Base-by-base conservation (phyloP, 2,329 filamentous ascomycete genomes). In the Zarea fungicola region DNA sequence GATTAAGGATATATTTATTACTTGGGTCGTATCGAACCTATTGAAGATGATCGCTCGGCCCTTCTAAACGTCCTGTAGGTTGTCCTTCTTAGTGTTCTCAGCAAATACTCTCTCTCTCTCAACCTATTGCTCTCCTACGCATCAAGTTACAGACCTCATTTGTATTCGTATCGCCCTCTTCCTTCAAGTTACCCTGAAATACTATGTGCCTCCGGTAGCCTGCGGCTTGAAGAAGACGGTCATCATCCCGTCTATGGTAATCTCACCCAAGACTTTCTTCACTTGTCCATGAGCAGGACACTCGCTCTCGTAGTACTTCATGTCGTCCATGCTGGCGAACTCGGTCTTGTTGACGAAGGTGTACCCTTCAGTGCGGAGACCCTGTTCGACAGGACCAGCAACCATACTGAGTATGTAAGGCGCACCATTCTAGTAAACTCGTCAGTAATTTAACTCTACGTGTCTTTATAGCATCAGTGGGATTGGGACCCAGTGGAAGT, bases 241-340 rank as follows among this genome's bases (percentile, higher is more conserved):
- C n/a, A 34, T 34, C 31, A 34, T 34, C 10, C 31, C 31, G 31
- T 34, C 31, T 34, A 34, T n/a, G 14, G 10, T 34, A 34, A 34
- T 16, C 31, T 34, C 31, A 16, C 31, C 31, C 31, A 34, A 34
- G 31, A 34, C 31, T 34, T 22, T 23, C 18, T 39, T 39, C 3
- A 39, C 18, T 21, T 39, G 7, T 2, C 4, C 18, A 21, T 76
- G 73, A 2, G 71, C 71, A 19, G 58, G 51, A 56, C 72, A 75
- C 49, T 61, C 71, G 10, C 71, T 69, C 61, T 88, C 84, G 62
- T 87, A 88, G 67, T 77, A 88, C 56, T 78, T 72, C 78, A 88
- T 81, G 62, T 87, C 85, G 14, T 83, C 83, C 48, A 81, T 58
- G 51, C 68, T 81, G 37, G 76, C 74, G 60, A 89, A 89, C 41